A percentile compares a stretch with the other conserved stretches of the same genome.
Conservation (phyloP, 305 asterid species). For the Caryopteris hybrid region DNA sequence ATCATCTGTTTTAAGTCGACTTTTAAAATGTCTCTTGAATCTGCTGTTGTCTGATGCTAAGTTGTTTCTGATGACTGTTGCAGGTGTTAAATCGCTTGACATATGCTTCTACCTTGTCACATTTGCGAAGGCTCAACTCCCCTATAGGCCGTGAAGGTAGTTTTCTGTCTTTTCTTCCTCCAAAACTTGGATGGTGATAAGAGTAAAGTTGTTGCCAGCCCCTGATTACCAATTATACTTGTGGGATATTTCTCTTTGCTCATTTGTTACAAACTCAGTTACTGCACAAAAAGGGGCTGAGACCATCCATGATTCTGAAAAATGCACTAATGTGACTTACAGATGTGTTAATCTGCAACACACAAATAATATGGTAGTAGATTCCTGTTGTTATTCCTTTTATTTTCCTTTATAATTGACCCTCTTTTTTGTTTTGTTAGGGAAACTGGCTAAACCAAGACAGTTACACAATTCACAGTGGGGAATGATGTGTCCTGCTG, state of each 20-base stretch:
- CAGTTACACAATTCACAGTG: constrained; percentile 98
- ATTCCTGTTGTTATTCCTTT: neutral
- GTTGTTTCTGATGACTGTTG: constrained; percentile 15
- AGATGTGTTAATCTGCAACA: neutral
- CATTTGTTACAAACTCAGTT: neutral
- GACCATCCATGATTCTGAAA: neutral
- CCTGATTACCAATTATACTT: neutral
- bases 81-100: constrained; percentile 99
- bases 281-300: neutral
- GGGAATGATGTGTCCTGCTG: constrained; percentile 99
- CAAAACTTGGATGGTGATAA: neutral
- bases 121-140: constrained; percentile 89
- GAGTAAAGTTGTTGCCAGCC: neutral
- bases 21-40: neutral
- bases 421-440: constrained; percentile 32
- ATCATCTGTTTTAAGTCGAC: constrained; percentile 6
- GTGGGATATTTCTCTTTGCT: neutral
- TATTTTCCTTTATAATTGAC: neutral
- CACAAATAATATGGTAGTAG: neutral
- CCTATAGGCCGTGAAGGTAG: constrained; percentile 99
- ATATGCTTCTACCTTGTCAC: constrained; percentile 97
- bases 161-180: neutral
- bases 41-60: constrained; percentile 10
- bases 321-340: neutral
- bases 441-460: constrained; percentile 98